A percentile compares a stretch with the other conserved stretches of the same genome.
Conservation (phyloP, 495 filamentous ascomycete species). For the Penicillium soppii region DNA sequence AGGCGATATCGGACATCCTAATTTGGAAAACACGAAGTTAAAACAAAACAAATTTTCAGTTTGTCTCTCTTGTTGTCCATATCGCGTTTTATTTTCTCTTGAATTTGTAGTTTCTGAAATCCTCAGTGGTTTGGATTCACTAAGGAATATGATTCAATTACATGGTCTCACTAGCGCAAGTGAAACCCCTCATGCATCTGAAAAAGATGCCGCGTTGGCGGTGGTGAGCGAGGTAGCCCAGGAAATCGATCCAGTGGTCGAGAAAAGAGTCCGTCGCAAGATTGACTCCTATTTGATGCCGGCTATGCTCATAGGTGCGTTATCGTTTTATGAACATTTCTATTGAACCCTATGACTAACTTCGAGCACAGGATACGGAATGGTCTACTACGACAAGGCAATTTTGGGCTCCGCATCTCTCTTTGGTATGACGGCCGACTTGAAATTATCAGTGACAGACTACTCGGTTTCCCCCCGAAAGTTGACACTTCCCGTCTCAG, state of each 20-base stretch:
- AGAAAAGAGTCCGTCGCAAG: constrained; percentile 61
- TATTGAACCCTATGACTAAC: neutral
- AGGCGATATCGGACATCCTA: constrained; percentile 19
- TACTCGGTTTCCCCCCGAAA: constrained; percentile 53
- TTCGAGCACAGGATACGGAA: constrained; percentile 52
- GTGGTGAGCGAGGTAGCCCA: constrained; percentile 52
- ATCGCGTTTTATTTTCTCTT: neutral
- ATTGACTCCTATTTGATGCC: constrained; percentile 72
- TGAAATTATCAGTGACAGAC: constrained; percentile 53
- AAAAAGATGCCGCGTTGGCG: constrained; percentile 47
- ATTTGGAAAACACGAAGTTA: constrained; percentile 17
- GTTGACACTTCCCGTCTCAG: constrained; percentile 62
- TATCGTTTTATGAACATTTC: neutral
- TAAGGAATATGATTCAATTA: constrained; percentile 21
- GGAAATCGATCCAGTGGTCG: constrained; percentile 51
- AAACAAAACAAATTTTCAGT: constrained; percentile 17
- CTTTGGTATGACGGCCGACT: constrained; percentile 73
- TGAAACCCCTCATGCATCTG: constrained; percentile 18
- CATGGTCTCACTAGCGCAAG: constrained; percentile 12
- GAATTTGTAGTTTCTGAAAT: neutral
- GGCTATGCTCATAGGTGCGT: constrained; percentile 62
- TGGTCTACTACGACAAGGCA: constrained; percentile 80
- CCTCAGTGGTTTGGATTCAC: no score
- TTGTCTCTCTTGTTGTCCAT: neutral
- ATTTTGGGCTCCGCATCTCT: constrained; percentile 70